Base-by-base conservation (phyloP, 1,284 basidiomycete genomes). In the Tilletia indica region DNA sequence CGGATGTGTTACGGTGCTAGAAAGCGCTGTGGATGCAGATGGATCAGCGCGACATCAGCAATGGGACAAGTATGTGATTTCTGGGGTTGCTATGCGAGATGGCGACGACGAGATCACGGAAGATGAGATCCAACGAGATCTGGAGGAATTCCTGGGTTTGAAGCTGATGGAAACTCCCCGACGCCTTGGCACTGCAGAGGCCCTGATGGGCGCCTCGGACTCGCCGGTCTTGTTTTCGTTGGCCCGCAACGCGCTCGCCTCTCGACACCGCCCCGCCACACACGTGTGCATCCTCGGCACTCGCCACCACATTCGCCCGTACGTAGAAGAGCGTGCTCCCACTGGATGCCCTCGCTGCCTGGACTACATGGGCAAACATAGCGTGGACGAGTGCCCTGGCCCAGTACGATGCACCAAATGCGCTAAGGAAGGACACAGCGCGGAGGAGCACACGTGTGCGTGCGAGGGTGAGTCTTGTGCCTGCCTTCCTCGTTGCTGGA, bases 331-430 rank as follows among this genome's bases (percentile, higher is more conserved):
- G 51, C 19, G 51, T 21, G 51, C 51, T 21, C 51, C 51, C 25
- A 21, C 51, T 54, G 51, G 51, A 31, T 54, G 51, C 51, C 25
- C 51, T n/a, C 51, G 25, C 51, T 54, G 51, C 51, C 51, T 54
- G n/a, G 51, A 54, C 25, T 54, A 54, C 51, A 54, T 54, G 51
- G 51, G 51, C 19, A n/a, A 31, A 8, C 51, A 54, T 54, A 19
- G n/a, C 19, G 51, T 21, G 51, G 51, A 54, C 25, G n/a, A 54
- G 51, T 54, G 51, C 25, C 51, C 51, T 31, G 51, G 51, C 51
- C 51, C 51, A 31, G 51, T 54, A 31, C 51, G 51, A n/a, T 54
- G 51, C 51, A 21, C 51, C 25, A 54, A 21, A n/a, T 54, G 51
- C 51, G 19, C 51, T 54, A n/a, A 11, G 25, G 51, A 54, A 54